Evolutionary conservation across 768 basidiomycete genomes (phyloP).

Genomic region (Strobilomyces echinocephalus): DNA sequence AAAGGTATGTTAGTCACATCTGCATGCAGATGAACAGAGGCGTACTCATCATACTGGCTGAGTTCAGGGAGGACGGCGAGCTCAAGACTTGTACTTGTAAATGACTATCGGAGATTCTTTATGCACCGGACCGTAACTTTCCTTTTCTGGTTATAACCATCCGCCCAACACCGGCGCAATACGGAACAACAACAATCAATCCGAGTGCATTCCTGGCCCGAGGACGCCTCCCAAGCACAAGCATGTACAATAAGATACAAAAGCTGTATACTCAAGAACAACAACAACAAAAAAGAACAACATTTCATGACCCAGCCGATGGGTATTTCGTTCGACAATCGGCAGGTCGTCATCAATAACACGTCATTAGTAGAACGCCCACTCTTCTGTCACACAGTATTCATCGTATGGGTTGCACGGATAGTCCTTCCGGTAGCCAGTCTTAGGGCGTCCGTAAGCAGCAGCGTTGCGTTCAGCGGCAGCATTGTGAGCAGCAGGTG

Average conservation of each 20-base stretch:
- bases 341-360: background rate
- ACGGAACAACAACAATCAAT: background rate
- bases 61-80: conserved; percentile 10
- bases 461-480: conserved; percentile 29
- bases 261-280: conserved; percentile 15
- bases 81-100: conserved; percentile 2
- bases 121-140: conserved; percentile 10
- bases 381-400: conserved; percentile 72
- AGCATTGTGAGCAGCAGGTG: conserved; percentile 18
- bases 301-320: conserved; percentile 6
- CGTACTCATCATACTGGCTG: conserved; percentile 58
- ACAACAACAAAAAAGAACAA: conserved; percentile 6
- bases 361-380: conserved; percentile 42
- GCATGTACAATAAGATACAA: conserved; percentile 17
- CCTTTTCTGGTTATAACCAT: conserved; percentile 22
- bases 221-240: conserved; percentile 7
- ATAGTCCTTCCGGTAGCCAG: conserved; percentile 38
- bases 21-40: conserved; percentile 18
- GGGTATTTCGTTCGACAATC: background rate
- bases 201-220: conserved; percentile 14
- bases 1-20: conserved; percentile 26
- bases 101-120: conserved; percentile 13
- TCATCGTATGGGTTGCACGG: conserved; percentile 56
- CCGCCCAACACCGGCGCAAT: background rate
- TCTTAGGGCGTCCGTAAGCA: conserved; percentile 27